Percentiles rank a stretch among this genome's conserved stretches.
phyloP scores from a whole-genome alignment of 1,284 basidiomycete species.

The Ganoderma boninense region DNA sequence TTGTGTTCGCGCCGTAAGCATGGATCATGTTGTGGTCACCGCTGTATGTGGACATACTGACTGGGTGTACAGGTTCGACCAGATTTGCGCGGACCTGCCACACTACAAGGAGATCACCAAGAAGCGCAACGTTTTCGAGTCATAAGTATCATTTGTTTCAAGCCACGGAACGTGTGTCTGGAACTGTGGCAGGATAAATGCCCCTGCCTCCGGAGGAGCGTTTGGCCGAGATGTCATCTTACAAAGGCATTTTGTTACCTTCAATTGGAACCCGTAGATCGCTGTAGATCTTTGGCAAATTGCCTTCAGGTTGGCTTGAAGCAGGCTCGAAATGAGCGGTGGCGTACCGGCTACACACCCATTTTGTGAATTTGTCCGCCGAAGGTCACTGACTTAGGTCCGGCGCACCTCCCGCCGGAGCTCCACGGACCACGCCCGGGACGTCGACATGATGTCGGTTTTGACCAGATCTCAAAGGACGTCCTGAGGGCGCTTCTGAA shows the following conservation, averaged over 20 bases:
- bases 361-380: no score
- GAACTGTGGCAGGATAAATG: background rate
- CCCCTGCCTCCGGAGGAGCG: background rate
- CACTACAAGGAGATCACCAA: slow-evolving; percentile 25
- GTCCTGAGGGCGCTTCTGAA: no score
- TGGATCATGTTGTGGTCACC: background rate
- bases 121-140: slow-evolving; percentile 27
- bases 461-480: no score
- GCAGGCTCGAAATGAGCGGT: background rate
- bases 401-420: no score
- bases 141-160: background rate
- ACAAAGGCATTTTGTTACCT: background rate
- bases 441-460: no score
- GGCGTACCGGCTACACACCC: background rate
- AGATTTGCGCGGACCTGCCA: slow-evolving; percentile 24
- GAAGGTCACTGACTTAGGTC: no score
- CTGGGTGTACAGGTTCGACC: slow-evolving; percentile 21
- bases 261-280: background rate
- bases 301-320: background rate
- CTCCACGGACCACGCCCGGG: no score
- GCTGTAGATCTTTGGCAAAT: background rate
- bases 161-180: background rate
- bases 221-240: background rate
- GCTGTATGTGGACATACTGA: background rate
- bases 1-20: slow-evolving; percentile 50